phyloP scores from a whole-genome alignment of 2,329 filamentous ascomycete species.

The Calonectria hawksworthii region DNA sequence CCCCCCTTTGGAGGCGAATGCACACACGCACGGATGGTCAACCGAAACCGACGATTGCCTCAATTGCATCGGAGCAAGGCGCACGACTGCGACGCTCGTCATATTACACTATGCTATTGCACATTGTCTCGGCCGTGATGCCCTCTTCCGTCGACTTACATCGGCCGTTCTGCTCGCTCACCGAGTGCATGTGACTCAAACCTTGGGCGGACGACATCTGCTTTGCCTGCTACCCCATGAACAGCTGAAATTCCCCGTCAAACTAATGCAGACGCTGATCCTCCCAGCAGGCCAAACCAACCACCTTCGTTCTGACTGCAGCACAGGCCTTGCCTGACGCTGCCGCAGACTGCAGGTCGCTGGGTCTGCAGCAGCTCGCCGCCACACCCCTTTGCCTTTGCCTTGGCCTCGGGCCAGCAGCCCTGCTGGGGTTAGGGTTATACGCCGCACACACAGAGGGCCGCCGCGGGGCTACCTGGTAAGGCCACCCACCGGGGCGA shows the following conservation, averaged over 20 bases:
- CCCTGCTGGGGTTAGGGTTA: slow-evolving; percentile 10
- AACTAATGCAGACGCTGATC: slow-evolving; percentile 39
- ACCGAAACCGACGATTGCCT: slow-evolving; percentile 5
- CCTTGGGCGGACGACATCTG: not conserved
- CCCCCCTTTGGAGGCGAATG: not conserved
- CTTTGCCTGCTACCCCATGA: slow-evolving; percentile 36
- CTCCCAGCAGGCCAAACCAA: slow-evolving; percentile 19
- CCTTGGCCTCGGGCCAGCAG: not conserved
- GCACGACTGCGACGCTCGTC: not conserved
- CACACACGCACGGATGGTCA: not conserved
- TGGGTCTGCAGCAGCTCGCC: slow-evolving; percentile 1
- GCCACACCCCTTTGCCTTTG: not conserved
- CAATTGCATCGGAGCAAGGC: not conserved
- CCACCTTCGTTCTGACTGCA: slow-evolving; percentile 28
- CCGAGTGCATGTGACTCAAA: slow-evolving; percentile 25
- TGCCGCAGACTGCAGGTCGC: slow-evolving; percentile 9
- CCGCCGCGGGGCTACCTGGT: not conserved
- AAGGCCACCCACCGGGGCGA: not conserved
- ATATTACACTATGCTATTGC: slow-evolving; percentile 14
- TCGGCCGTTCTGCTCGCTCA: not conserved
- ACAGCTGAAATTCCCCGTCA: slow-evolving; percentile 42
- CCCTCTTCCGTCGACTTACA: slow-evolving; percentile 17
- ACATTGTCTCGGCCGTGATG: slow-evolving; percentile 24
- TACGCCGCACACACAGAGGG: not conserved
- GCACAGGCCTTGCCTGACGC: slow-evolving; percentile 12